Conservation (phyloP, 2,329 filamentous ascomycete genomes). For the Fusarium tuaranense region DNA sequence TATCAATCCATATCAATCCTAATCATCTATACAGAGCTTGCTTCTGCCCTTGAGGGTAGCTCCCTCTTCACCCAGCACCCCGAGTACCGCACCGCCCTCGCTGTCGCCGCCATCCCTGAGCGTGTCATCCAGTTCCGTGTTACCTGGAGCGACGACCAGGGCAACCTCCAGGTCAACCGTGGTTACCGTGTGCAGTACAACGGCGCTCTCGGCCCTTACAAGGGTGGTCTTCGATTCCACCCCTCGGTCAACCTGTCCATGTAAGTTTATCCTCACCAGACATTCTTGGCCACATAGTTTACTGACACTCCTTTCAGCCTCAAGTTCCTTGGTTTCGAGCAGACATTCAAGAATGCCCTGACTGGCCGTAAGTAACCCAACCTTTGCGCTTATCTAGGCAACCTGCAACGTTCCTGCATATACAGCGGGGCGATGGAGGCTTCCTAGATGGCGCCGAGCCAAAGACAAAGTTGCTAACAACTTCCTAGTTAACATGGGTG, state of each 20-base stretch:
- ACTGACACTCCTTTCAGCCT: conserved; percentile 57
- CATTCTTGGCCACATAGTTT: not conserved
- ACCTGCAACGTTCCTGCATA: conserved; percentile 24
- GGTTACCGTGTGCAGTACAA: conserved; percentile 99
- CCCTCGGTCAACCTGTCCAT: conserved; percentile 84
- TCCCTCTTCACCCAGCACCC: conserved; percentile 93
- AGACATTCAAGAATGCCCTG: conserved; percentile 99
- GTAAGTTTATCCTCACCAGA: conserved; percentile 46
- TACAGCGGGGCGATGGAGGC: conserved; percentile 19
- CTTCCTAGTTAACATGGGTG: conserved; percentile 76
- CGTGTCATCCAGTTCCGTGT: conserved; percentile 98
- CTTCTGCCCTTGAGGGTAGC: conserved; percentile 93
- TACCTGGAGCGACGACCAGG: conserved; percentile 95
- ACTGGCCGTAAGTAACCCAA: conserved; percentile 79
- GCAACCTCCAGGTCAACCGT: conserved; percentile 89
- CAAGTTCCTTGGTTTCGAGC: conserved; percentile 99
- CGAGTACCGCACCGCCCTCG: conserved; percentile 91
- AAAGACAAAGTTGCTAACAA: conserved; percentile 28
- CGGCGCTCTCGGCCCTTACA: conserved; percentile 96
- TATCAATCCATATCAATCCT: conserved; percentile 11
- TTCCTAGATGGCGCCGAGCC: not conserved
- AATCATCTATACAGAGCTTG: conserved; percentile 75
- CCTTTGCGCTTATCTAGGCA: not conserved
- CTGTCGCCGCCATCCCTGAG: conserved; percentile 91
- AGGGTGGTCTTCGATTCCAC: conserved; percentile 96